Evolutionary conservation across 2,329 filamentous ascomycete genomes (phyloP), one percentile per base, ranked within the genome.

Genomic region (Talaromyces islandicus): DNA sequence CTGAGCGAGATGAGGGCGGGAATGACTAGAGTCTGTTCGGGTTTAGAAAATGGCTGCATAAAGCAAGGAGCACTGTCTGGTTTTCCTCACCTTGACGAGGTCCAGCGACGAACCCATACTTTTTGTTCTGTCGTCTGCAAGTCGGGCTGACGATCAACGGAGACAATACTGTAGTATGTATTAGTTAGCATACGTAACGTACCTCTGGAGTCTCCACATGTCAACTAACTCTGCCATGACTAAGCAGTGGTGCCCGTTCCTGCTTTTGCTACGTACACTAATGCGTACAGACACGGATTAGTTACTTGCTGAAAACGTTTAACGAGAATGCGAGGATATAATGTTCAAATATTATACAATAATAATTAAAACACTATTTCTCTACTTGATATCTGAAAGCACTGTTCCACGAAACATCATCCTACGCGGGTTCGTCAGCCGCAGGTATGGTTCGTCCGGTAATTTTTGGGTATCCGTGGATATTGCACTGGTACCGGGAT

Each of bases 1-100:
- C 83, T 74, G 54, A 91, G 80, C 52, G 89, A 89, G 69, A 91
- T 86, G 69, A 87, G 68, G 57, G 88, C 88, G 35, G 89, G 89
- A 64, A 90, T 77, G 67, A 91, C 73, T 63, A 92, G 76, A 5
- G 87, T 89, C 89, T 92, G 56, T 29, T 11, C 7, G 29, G 19
- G 24, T 24, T 43, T n/a, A 24, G 24, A 57, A 19, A 11, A 27
- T 50, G 4, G 29, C 19, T 14, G 25, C 14, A 61, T 64, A 64
- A 58, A 63, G 59, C 21, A 41, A 48, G 57, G 52, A 54, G 12
- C 4, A 24, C 29, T 35, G 12, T 38, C 2, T 38, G 35, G 6
- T 38, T n/a, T 17, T n/a, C 17, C n/a, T n/a, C 27, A 60, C 61
- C 61, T 63, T 63, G 58, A 59, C 43, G 27, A 58, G 57, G 32